Evolutionary conservation across 148 eudicot genomes (phyloP).

Genomic region (Dianthus caryophyllus): DNA sequence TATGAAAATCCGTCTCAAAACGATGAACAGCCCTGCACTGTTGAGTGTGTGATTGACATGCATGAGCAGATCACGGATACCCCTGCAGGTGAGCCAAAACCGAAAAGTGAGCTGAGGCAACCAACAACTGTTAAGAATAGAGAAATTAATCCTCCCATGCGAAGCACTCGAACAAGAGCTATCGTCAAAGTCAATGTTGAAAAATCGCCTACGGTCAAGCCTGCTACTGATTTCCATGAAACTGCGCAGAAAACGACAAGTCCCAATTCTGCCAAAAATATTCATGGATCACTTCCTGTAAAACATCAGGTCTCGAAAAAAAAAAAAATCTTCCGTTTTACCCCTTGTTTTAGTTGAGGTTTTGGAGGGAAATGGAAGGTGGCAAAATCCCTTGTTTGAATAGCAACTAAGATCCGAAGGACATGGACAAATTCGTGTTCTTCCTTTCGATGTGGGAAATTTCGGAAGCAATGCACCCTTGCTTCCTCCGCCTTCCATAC

Average conservation of each 20-base stretch:
- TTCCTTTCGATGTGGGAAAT: too few relatives aligned
- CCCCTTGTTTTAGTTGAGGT: too few relatives aligned
- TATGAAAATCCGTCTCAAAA: constrained; percentile 28
- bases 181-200: constrained; percentile 44
- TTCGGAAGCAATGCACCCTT: too few relatives aligned
- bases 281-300: constrained; percentile 47
- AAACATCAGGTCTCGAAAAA: constrained; percentile 68
- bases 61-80: constrained; percentile 39
- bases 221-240: constrained; percentile 38
- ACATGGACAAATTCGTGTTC: too few relatives aligned
- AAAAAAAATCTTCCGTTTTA: not conserved
- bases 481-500: too few relatives aligned
- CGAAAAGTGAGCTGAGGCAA: constrained; percentile 42
- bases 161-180: constrained; percentile 48
- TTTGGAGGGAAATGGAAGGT: too few relatives aligned
- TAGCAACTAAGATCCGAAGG: too few relatives aligned
- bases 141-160: constrained; percentile 85
- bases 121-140: constrained; percentile 65
- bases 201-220: constrained; percentile 54
- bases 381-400: too few relatives aligned
- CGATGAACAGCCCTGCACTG: constrained; percentile 35
- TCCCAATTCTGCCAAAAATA: constrained; percentile 53
- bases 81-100: constrained; percentile 39
- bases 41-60: constrained; percentile 25
- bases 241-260: constrained; percentile 39